Evolutionary conservation across 2,329 filamentous ascomycete species (phyloP).

Genomic region (Ophiognomonia clavigignenti-juglandacearum): DNA sequence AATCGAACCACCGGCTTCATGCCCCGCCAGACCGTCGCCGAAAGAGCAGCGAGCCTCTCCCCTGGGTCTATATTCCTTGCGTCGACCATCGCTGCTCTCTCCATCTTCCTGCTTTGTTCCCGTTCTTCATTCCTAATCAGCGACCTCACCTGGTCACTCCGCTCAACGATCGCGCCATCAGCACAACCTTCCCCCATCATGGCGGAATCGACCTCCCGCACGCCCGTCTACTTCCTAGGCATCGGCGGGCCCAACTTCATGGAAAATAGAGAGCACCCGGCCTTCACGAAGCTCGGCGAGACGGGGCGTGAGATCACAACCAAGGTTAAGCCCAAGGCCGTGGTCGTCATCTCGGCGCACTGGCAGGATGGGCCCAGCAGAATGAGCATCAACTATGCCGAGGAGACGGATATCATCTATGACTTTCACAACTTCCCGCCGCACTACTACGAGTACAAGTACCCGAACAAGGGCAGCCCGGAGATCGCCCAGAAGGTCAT

Average conservation of each 20-base stretch:
- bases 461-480: constrained; percentile 58
- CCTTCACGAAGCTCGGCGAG: constrained; percentile 56
- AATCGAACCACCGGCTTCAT: too few relatives aligned
- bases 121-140: too few relatives aligned
- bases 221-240: too few relatives aligned
- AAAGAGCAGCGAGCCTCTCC: too few relatives aligned
- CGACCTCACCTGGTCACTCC: too few relatives aligned
- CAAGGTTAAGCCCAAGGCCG: constrained; percentile 64
- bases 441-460: constrained; percentile 64
- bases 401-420: constrained; percentile 63
- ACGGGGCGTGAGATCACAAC: constrained; percentile 68
- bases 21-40: too few relatives aligned
- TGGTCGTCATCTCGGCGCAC: constrained; percentile 74
- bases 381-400: constrained; percentile 62
- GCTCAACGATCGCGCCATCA: too few relatives aligned
- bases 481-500: constrained; percentile 57
- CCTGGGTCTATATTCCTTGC: too few relatives aligned
- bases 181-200: too few relatives aligned
- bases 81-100: too few relatives aligned
- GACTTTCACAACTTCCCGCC: constrained; percentile 71
- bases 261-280: constrained; percentile 64
- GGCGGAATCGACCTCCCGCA: too few relatives aligned
- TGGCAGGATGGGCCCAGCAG: constrained; percentile 58
- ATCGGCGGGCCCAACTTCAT: constrained; percentile 55
- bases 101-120: too few relatives aligned